These are phyloP conservation scores for Colletotrichum sp. DNA, from an alignment of 2,329 filamentous ascomycete species.

Conservation along the genomic window DNA sequence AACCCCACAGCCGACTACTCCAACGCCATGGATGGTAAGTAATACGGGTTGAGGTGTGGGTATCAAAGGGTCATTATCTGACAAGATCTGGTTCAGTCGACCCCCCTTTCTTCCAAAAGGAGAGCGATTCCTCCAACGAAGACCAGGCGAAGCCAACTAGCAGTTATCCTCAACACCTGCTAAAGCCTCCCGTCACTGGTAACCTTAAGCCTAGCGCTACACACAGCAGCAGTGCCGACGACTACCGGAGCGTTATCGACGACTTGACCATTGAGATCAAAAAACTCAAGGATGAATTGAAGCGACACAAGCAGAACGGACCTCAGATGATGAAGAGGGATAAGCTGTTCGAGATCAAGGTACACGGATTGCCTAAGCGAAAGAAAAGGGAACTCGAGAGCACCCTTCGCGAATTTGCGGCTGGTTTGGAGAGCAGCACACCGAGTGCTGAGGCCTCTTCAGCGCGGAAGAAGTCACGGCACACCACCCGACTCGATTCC, in stretches of 20 bases:
- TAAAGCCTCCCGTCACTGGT: constrained; percentile 25
- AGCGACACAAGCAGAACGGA: constrained; percentile 71
- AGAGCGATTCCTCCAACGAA: constrained; percentile 57
- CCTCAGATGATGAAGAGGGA: constrained; percentile 73
- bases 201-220: constrained; percentile 36
- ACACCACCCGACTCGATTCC: constrained; percentile 45
- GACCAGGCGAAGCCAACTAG: constrained; percentile 31
- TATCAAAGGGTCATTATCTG: neutral
- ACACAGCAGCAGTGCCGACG: constrained; percentile 70
- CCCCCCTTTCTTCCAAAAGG: constrained; percentile 60
- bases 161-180: constrained; percentile 22
- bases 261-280: constrained; percentile 87
- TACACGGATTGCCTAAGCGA: constrained; percentile 73
- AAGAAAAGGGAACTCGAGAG: constrained; percentile 82
- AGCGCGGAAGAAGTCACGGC: constrained; percentile 46
- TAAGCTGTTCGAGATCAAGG: constrained; percentile 82
- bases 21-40: constrained; percentile 53
- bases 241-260: constrained; percentile 84
- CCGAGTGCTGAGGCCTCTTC: constrained; percentile 57
- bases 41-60: neutral
- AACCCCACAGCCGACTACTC: constrained; percentile 51
- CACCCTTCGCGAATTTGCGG: constrained; percentile 73
- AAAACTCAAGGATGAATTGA: constrained; percentile 74
- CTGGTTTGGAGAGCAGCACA: constrained; percentile 28
- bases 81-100: constrained; percentile 41